Percentiles rank a stretch among this genome's conserved stretches.
Conservation (phyloP, 805 yeast species). For the Schizosaccharomyces octosporus region DNA sequence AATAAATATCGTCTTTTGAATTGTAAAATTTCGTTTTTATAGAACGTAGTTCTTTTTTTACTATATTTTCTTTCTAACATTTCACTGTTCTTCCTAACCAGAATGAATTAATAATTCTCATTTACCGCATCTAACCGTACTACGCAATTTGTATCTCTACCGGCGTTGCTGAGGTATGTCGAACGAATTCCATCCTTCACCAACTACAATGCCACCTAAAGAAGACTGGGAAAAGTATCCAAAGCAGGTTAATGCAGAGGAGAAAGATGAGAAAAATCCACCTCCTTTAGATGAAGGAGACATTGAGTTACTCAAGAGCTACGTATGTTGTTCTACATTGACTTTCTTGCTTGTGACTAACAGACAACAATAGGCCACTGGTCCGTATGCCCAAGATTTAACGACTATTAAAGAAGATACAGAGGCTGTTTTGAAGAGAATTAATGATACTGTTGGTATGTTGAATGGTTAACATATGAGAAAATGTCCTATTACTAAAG, state of each 20-base stretch:
- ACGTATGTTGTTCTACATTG: conserved; percentile 16
- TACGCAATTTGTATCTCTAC: too few species aligned
- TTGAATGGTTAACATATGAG: neutral
- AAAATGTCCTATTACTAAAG: neutral
- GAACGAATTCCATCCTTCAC: neutral
- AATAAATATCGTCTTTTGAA: too few species aligned
- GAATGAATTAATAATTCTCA: too few species aligned
- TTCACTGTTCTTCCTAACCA: too few species aligned
- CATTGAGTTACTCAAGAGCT: conserved; percentile 86
- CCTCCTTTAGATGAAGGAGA: conserved; percentile 86
- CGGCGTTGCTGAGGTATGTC: neutral
- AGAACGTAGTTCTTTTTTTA: too few species aligned
- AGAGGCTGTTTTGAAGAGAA: conserved; percentile 57
- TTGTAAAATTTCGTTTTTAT: too few species aligned
- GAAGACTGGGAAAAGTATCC: conserved; percentile 96
- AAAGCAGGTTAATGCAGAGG: conserved; percentile 52
- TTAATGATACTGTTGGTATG: conserved; percentile 74
- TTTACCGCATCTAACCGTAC: too few species aligned
- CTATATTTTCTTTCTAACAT: too few species aligned
- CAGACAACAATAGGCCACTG: conserved; percentile 40
- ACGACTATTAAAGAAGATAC: conserved; percentile 72
- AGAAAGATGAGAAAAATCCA: conserved; percentile 41
- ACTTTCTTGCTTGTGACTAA: neutral
- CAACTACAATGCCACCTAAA: conserved; percentile 7
- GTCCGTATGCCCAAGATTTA: conserved; percentile 69